A percentile compares a stretch with the other conserved stretches of the same genome.
phyloP scores from a whole-genome alignment of 2,329 filamentous ascomycete species.

The Penicillium sp. region DNA sequence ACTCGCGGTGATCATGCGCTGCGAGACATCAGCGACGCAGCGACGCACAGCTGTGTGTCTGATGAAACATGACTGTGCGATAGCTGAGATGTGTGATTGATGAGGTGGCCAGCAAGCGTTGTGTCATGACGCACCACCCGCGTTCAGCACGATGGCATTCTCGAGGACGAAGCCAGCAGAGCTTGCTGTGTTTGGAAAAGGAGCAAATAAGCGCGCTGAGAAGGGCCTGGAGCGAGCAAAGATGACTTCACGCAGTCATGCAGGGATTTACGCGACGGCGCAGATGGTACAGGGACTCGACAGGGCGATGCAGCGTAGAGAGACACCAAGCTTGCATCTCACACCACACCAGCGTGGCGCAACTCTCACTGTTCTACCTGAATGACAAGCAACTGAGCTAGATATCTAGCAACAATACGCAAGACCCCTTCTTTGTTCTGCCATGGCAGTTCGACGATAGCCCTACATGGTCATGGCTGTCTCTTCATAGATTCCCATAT shows the following conservation, averaged over 20 bases:
- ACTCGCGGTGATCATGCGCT: too few relatives aligned
- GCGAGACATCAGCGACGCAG: too few relatives aligned
- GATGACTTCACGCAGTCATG: neutral
- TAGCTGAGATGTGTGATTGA: too few relatives aligned
- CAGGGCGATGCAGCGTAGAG: neutral
- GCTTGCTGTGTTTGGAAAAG: too few relatives aligned
- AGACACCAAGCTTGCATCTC: neutral
- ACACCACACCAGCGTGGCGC: neutral
- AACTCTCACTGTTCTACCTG: neutral
- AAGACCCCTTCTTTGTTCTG: neutral
- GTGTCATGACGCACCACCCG: too few relatives aligned
- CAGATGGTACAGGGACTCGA: neutral
- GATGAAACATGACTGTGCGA: too few relatives aligned
- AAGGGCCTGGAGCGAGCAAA: too few relatives aligned
- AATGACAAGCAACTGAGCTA: neutral
- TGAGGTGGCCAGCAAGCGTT: too few relatives aligned
- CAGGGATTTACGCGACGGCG: neutral
- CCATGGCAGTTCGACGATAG: neutral
- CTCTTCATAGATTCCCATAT: neutral
- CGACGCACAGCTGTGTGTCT: too few relatives aligned
- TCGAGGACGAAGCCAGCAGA: too few relatives aligned
- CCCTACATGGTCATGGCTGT: neutral
- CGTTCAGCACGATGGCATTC: too few relatives aligned
- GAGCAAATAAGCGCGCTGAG: too few relatives aligned
- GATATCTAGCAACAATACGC: neutral